Conservation (phyloP, 2,329 filamentous ascomycete species). For the Ceratocystis variospora region DNA sequence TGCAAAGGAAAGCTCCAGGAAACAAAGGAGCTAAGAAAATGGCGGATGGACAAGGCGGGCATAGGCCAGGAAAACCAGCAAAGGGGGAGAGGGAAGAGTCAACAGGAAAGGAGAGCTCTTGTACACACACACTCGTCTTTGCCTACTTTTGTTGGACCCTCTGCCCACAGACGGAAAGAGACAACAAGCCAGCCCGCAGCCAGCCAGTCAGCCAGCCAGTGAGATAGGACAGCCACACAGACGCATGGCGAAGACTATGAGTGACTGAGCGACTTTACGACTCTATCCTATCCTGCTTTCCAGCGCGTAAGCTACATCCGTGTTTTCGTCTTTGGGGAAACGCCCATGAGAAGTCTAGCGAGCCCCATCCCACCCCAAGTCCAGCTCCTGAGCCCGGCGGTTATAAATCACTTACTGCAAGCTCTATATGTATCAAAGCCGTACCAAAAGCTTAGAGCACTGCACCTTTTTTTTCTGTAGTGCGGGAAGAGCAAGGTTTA, state of each 20-base stretch:
- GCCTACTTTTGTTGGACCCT: background rate
- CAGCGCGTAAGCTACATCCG: no score
- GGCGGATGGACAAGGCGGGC: background rate
- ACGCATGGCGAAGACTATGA: background rate
- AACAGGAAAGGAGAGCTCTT: background rate
- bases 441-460: no score
- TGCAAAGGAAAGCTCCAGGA: background rate
- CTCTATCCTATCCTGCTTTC: no score
- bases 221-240: background rate
- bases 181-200: background rate
- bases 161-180: background rate
- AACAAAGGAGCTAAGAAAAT: background rate
- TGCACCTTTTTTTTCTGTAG: background rate
- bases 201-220: no score
- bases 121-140: no score
- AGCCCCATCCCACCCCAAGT: no score
- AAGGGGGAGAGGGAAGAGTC: background rate
- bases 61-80: background rate
- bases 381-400: no score
- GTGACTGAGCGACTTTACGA: background rate
- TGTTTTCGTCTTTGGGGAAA: no score
- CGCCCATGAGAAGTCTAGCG: no score
- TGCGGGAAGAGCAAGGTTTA: background rate
- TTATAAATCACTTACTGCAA: no score
- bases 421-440: no score